These are phyloP conservation scores for Lycium barbarum DNA, from an alignment of 257 asterid genomes.

Conservation along the genomic window DNA sequence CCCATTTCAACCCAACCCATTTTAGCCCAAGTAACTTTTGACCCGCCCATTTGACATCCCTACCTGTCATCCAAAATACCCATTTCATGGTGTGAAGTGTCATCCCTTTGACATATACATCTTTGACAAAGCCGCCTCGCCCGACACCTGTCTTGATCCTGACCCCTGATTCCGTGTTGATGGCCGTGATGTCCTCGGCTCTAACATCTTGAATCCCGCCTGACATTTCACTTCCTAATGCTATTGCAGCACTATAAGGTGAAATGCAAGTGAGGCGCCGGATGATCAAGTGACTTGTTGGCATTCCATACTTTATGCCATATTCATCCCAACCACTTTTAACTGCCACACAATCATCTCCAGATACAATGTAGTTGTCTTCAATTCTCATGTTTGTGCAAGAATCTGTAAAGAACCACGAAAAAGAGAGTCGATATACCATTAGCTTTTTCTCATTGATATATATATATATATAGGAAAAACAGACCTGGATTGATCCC, in stretches of 20 bases:
- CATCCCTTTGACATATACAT: conserved; percentile 35
- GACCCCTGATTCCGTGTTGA: conserved; percentile 38
- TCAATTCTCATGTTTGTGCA: conserved; percentile 32
- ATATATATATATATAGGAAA: not conserved
- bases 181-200: conserved; percentile 32
- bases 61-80: conserved; percentile 37
- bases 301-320: conserved; percentile 33
- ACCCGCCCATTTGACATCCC: no score
- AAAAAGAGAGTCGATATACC: not conserved
- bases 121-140: conserved; percentile 37
- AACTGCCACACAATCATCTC: conserved; percentile 39
- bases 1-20: no score
- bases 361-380: conserved; percentile 36
- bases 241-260: conserved; percentile 35
- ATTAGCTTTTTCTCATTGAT: not conserved
- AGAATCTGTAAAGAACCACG: conserved; percentile 29
- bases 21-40: no score
- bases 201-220: conserved; percentile 37
- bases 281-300: conserved; percentile 33
- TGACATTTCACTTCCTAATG: conserved; percentile 39
- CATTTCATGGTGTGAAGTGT: conserved; percentile 32
- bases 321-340: conserved; percentile 42
- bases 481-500: conserved; percentile 71
- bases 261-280: conserved; percentile 38
- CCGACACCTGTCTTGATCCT: conserved; percentile 39